These are phyloP conservation scores for Psilocybe sp. DNA, from an alignment of 768 basidiomycete genomes.

Conservation along the genomic window DNA sequence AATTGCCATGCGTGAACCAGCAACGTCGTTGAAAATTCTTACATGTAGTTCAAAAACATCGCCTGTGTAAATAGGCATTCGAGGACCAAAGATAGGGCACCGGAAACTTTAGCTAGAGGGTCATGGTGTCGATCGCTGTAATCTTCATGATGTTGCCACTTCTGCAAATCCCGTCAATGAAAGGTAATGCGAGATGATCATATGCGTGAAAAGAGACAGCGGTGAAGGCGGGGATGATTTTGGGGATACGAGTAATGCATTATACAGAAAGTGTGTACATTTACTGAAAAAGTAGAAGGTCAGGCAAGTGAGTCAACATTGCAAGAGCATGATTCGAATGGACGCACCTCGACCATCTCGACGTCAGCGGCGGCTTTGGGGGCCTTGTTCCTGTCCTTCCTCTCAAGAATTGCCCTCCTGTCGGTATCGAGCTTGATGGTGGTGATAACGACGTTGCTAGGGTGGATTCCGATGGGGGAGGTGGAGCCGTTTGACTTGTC, in stretches of 20 bases:
- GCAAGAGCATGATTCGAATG: background rate
- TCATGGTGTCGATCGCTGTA: no score
- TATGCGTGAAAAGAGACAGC: conserved; percentile 29
- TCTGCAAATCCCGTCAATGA: conserved; percentile 15
- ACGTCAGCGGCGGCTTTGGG: conserved; percentile 55
- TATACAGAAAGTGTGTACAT: conserved; percentile 7
- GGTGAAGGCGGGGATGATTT: background rate
- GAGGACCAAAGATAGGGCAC: no score
- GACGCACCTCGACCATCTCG: conserved; percentile 78
- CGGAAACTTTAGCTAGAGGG: no score
- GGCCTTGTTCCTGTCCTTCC: conserved; percentile 78
- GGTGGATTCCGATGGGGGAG: conserved; percentile 91
- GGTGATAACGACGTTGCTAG: conserved; percentile 94
- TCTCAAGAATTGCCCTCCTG: conserved; percentile 84
- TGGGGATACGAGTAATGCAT: no score
- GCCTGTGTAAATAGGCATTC: no score
- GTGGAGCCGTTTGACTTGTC: conserved; percentile 98
- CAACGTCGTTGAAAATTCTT: background rate
- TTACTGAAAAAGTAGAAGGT: conserved; percentile 35
- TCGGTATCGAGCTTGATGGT: conserved; percentile 93
- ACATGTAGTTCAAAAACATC: background rate
- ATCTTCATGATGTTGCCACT: no score
- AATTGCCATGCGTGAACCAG: no score
- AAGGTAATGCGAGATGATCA: conserved; percentile 70
- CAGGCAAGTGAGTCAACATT: conserved; percentile 2